Percentiles rank a stretch among this genome's conserved stretches.
Conservation (phyloP, 192 early-diverging fungal genomes). For the Coemansia sp. region DNA sequence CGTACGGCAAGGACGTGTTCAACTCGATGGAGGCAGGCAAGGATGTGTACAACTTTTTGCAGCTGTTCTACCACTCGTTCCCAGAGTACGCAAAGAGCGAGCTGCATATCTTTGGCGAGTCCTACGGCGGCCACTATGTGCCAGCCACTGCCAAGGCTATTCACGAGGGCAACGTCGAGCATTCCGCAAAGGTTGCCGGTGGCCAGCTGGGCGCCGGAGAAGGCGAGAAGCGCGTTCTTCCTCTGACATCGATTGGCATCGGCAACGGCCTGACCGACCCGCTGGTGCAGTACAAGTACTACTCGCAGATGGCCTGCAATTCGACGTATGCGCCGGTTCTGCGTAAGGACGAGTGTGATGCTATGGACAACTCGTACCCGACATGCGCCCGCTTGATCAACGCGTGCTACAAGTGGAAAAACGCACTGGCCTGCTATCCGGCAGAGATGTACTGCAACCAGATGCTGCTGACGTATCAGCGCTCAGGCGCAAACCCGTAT, state of each 20-base stretch:
- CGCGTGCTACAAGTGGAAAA: slow-evolving; percentile 83
- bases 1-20: slow-evolving; percentile 72
- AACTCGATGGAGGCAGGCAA: slow-evolving; percentile 76
- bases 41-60: slow-evolving; percentile 90
- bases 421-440: slow-evolving; percentile 77
- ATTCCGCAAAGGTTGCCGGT: slow-evolving; percentile 21
- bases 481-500: slow-evolving; percentile 87
- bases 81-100: slow-evolving; percentile 74
- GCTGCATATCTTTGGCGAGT: slow-evolving; percentile 90
- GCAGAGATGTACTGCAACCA: slow-evolving; percentile 84
- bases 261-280: slow-evolving; percentile 94
- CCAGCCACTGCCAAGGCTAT: slow-evolving; percentile 87
- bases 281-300: slow-evolving; percentile 84
- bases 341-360: slow-evolving; percentile 66
- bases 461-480: slow-evolving; percentile 76
- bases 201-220: slow-evolving; percentile 28
- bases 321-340: slow-evolving; percentile 76
- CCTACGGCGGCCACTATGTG: slow-evolving; percentile 89
- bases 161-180: slow-evolving; percentile 70
- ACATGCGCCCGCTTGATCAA: slow-evolving; percentile 74
- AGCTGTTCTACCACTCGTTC: slow-evolving; percentile 86
- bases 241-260: slow-evolving; percentile 75
- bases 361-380: slow-evolving; percentile 73
- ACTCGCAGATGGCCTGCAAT: slow-evolving; percentile 74
- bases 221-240: slow-evolving; percentile 59